Conservation (phyloP, 306 rosid species). For the Boehmeria nivea region DNA sequence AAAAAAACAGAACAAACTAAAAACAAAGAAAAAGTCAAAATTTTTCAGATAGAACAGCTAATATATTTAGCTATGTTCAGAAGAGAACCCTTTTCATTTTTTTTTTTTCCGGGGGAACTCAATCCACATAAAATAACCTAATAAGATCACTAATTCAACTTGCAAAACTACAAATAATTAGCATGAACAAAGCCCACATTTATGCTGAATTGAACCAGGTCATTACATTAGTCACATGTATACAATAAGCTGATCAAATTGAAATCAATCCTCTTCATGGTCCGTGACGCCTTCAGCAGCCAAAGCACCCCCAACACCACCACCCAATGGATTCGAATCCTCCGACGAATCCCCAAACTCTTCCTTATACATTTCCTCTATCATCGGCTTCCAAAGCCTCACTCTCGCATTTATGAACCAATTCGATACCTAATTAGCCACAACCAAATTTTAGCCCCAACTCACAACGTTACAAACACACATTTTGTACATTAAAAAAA, state of each 20-base stretch:
- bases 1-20: too few relatives aligned
- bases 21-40: too few relatives aligned
- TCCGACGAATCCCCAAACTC: constrained; percentile 88
- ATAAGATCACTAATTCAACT: too few relatives aligned
- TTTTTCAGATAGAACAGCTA: too few relatives aligned
- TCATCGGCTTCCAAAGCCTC: constrained; percentile 91
- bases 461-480: neutral
- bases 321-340: constrained; percentile 52
- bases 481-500: neutral
- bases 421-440: constrained; percentile 54
- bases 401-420: constrained; percentile 90
- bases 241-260: too few relatives aligned
- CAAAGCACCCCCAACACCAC: constrained; percentile 32
- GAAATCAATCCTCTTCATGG: constrained; percentile 40
- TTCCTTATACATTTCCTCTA: constrained; percentile 85
- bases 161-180: neutral
- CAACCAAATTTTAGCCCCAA: neutral
- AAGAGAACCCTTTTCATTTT: too few relatives aligned
- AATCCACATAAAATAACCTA: too few relatives aligned
- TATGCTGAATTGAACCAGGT: neutral
- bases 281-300: constrained; percentile 44
- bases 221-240: too few relatives aligned
- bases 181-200: neutral
- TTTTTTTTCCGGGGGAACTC: too few relatives aligned
- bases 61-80: too few relatives aligned